Evolutionary conservation across 805 yeast species (phyloP).

Genomic region (Ogataea angusta): DNA sequence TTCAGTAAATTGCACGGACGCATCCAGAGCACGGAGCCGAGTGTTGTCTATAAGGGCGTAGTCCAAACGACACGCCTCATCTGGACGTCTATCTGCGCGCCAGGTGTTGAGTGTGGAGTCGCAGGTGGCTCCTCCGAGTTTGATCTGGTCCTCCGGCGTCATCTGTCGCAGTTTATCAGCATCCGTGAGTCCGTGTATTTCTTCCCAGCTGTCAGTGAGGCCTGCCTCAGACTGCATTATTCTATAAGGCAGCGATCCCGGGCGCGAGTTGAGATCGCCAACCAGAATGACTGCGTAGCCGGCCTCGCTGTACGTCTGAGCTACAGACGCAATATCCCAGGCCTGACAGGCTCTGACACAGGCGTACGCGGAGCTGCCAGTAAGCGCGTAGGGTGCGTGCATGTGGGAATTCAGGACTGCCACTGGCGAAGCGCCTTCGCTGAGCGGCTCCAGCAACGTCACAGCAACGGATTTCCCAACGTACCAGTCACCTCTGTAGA

Average conservation of each 20-base stretch:
- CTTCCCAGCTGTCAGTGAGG: constrained; percentile 80
- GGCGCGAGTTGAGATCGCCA: constrained; percentile 89
- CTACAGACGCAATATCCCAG: constrained; percentile 82
- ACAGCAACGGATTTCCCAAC: constrained; percentile 90
- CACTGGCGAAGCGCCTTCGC: constrained; percentile 47
- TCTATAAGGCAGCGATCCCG: constrained; percentile 78
- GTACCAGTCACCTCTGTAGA: constrained; percentile 94
- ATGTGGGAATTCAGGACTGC: constrained; percentile 89
- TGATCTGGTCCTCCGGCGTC: constrained; percentile 60
- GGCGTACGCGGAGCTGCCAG: constrained; percentile 85
- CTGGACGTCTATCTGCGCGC: constrained; percentile 53
- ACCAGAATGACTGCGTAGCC: constrained; percentile 87
- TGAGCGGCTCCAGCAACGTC: constrained; percentile 56
- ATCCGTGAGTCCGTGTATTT: constrained; percentile 49
- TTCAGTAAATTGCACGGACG: constrained; percentile 74
- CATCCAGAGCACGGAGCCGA: constrained; percentile 51
- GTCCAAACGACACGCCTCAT: constrained; percentile 85
- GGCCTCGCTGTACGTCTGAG: constrained; percentile 56
- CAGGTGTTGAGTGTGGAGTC: constrained; percentile 86
- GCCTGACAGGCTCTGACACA: constrained; percentile 95
- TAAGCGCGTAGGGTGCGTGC: constrained; percentile 90
- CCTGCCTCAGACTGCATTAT: constrained; percentile 68
- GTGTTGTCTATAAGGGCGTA: constrained; percentile 74
- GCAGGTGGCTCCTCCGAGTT: constrained; percentile 80
- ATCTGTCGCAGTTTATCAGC: constrained; percentile 41